These are phyloP conservation scores for Vanderwaltozyma verrucispora DNA, from an alignment of 805 yeast species.

Conservation along the genomic window DNA sequence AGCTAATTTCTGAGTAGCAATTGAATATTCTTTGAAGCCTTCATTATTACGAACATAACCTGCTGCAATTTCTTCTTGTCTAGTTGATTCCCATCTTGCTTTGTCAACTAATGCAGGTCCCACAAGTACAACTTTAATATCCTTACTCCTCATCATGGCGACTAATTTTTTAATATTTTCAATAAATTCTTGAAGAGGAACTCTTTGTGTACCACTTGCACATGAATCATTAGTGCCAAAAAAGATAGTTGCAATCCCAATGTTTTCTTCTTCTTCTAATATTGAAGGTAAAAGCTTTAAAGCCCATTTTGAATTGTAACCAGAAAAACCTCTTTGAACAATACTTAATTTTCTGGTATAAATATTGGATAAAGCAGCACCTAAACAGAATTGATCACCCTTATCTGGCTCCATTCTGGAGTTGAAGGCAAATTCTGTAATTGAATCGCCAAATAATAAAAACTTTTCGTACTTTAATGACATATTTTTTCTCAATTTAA, in stretches of 20 bases:
- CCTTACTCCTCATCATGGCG: constrained; percentile 29
- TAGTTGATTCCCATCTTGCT: constrained; percentile 30
- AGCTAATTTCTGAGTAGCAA: constrained; percentile 40
- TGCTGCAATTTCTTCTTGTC: constrained; percentile 25
- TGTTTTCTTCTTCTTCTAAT: constrained; percentile 38
- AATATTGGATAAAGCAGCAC: constrained; percentile 38
- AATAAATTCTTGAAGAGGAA: constrained; percentile 40
- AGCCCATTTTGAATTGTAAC: constrained; percentile 63
- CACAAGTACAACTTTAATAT: constrained; percentile 45
- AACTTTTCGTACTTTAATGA: constrained; percentile 1
- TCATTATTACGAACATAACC: constrained; percentile 40
- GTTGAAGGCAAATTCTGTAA: constrained; percentile 4
- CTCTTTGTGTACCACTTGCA: constrained; percentile 35
- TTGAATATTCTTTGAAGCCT: constrained; percentile 39
- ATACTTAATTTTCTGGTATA: constrained; percentile 59
- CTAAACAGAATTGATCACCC: constrained; percentile 35
- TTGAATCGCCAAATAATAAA: constrained; percentile 4
- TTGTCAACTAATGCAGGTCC: constrained; percentile 53
- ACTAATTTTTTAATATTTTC: constrained; percentile 40
- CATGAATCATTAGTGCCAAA: constrained; percentile 78
- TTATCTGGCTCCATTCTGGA: constrained; percentile 14
- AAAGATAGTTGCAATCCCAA: constrained; percentile 45
- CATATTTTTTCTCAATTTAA: neutral
- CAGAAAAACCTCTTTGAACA: constrained; percentile 64
- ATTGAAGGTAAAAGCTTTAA: constrained; percentile 39